These are phyloP conservation scores for Naganishia randhawae DNA, from an alignment of 768 basidiomycete genomes.

Conservation along the genomic window DNA sequence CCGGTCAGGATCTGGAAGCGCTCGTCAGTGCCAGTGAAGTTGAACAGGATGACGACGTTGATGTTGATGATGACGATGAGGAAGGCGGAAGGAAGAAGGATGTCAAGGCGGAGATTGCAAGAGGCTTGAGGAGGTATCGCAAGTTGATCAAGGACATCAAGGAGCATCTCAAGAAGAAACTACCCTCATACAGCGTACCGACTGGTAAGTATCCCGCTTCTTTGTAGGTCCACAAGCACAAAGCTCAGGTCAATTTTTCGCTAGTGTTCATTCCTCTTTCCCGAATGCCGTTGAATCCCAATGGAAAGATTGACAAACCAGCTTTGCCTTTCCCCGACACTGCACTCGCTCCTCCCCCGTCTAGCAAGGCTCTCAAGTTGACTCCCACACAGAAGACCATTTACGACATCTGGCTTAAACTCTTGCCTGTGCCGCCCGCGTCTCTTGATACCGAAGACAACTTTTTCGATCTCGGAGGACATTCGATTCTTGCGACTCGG, in stretches of 20 bases:
- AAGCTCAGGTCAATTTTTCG: not conserved
- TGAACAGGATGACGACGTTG: conserved; percentile 51
- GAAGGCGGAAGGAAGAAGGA: conserved; percentile 57
- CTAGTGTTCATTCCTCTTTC: conserved; percentile 88
- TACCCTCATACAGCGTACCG: conserved; percentile 91
- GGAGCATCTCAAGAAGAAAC: conserved; percentile 91
- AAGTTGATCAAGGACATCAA: conserved; percentile 87
- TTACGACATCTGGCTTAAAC: conserved; percentile 73
- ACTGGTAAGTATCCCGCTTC: conserved; percentile 60
- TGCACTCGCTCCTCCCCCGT: conserved; percentile 58
- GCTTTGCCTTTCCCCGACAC: conserved; percentile 98
- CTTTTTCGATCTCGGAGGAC: conserved; percentile 97
- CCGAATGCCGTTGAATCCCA: conserved; percentile 96
- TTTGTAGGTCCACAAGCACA: not conserved
- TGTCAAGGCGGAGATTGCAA: conserved; percentile 61
- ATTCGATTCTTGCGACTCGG: conserved; percentile 95
- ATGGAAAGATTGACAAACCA: conserved; percentile 98
- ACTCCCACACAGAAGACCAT: conserved; percentile 74
- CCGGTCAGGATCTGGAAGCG: conserved; percentile 61
- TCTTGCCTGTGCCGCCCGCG: conserved; percentile 73
- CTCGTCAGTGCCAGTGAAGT: conserved; percentile 55
- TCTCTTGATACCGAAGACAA: conserved; percentile 82
- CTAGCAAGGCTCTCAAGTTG: conserved; percentile 54
- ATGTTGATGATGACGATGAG: conserved; percentile 52
- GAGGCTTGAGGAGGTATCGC: conserved; percentile 79